phyloP scores from a whole-genome alignment of 495 filamentous ascomycete genomes.

The Penicillium egyptiacum region DNA sequence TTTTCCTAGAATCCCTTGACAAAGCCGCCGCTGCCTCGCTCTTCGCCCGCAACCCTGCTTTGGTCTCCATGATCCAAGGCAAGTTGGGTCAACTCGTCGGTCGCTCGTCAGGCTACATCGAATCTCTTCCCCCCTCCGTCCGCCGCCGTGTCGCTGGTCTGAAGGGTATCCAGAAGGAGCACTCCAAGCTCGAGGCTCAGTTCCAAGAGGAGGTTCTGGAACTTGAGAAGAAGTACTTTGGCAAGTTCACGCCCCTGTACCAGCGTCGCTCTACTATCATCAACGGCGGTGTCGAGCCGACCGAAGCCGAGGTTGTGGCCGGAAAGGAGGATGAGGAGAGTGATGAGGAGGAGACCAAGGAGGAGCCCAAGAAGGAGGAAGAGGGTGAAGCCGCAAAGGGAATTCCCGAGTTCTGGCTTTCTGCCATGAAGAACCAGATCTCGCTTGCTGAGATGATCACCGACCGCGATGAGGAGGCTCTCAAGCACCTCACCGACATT shows the following conservation, averaged over 20 bases:
- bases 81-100: conserved; percentile 92
- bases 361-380: conserved; percentile 53
- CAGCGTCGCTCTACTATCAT: conserved; percentile 91
- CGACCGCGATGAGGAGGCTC: conserved; percentile 88
- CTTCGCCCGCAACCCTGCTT: conserved; percentile 88
- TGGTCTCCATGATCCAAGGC: conserved; percentile 96
- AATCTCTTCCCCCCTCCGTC: conserved; percentile 84
- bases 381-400: conserved; percentile 58
- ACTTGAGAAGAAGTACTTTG: conserved; percentile 98
- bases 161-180: conserved; percentile 98
- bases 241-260: conserved; percentile 97
- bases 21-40: conserved; percentile 82
- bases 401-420: conserved; percentile 99
- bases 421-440: conserved; percentile 99
- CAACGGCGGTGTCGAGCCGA: conserved; percentile 85
- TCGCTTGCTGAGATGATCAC: conserved; percentile 97
- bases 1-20: conserved; percentile 76
- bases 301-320: conserved; percentile 77
- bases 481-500: conserved; percentile 89
- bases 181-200: conserved; percentile 94
- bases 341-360: conserved; percentile 51
- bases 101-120: conserved; percentile 94
- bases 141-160: conserved; percentile 91
- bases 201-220: conserved; percentile 98
- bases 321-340: conserved; percentile 76